Evolutionary conservation across 495 filamentous ascomycete genomes (phyloP), one percentile per base, ranked within the genome.

Genomic region (Bacidia rubella): DNA sequence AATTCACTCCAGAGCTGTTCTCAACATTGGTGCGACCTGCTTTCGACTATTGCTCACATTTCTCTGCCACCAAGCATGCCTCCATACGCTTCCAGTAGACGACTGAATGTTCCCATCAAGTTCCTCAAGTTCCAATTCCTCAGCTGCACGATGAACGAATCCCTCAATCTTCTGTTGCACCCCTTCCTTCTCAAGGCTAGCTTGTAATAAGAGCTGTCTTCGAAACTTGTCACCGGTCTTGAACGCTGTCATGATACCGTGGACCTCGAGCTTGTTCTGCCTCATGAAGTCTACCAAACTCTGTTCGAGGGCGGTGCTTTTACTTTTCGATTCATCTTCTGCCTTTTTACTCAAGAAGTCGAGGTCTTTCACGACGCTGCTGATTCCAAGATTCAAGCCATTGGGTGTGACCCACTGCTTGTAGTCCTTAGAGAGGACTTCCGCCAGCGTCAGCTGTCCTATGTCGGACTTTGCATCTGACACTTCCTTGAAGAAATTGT

Each of bases 361-460:
- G 9, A 96, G 67, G 0, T 79, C 72, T 58, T 81, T 82, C 24
- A 90, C 79, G 3, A 85, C 72, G 11, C 79, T 79, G 44, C 81
- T 83, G 44, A 95, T 84, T 1, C 92, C 92, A 9, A 98, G 65
- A 19, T 68, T 74, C 25, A 77, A 47, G 1, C 54, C 66, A n/a
- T n/a, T n/a, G n/a, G n/a, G n/a, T n/a, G n/a, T n/a, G n/a, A n/a
- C 67, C 89, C 90, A 98, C 52, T 83, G 76, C 68, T 98, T 98
- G 66, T 92, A 98, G 65, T 98, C 92, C 57, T 93, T 90, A 52
- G 82, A 74, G 45, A 96, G 63, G 15, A 95, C 74, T 55, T 96
- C 93, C 2, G 76, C 64, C 53, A 92, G 62, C 2, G 70, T 74
- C 54, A 98, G 68, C 2, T 65, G 56, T 49, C 76, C 76, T 43